Evolutionary conservation across 192 early-diverging fungal genomes (phyloP).

Genomic region (Backusella liffmaniae): DNA sequence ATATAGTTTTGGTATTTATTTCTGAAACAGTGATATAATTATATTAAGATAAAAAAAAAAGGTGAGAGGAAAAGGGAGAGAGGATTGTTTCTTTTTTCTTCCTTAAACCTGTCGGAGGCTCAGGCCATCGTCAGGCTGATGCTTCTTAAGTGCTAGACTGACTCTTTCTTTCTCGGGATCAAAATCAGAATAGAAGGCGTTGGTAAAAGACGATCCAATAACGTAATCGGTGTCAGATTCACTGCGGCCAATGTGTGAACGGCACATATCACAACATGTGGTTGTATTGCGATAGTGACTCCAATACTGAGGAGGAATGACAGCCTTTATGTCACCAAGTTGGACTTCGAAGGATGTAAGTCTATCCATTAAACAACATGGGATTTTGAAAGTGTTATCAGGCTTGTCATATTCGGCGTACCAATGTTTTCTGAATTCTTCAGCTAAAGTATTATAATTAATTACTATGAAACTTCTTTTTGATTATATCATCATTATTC

Average conservation of each 20-base stretch:
- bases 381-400: slow-evolving; percentile 27
- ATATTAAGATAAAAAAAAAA: not conserved
- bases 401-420: slow-evolving; percentile 20
- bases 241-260: slow-evolving; percentile 16
- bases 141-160: slow-evolving; percentile 22
- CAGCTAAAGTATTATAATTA: slow-evolving; percentile 15
- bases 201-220: slow-evolving; percentile 28
- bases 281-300: slow-evolving; percentile 15
- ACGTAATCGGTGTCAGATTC: slow-evolving; percentile 24
- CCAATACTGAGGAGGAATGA: slow-evolving; percentile 31
- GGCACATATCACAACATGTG: slow-evolving; percentile 27
- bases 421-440: slow-evolving; percentile 27
- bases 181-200: slow-evolving; percentile 34
- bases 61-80: not conserved
- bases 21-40: not conserved
- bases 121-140: slow-evolving; percentile 11
- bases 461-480: not conserved
- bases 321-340: slow-evolving; percentile 1
- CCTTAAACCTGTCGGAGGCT: not conserved
- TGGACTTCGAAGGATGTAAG: slow-evolving; percentile 23
- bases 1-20: not conserved
- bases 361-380: slow-evolving; percentile 27
- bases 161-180: slow-evolving; percentile 26
- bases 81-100: not conserved
- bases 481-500: not conserved